Base-by-base conservation (phyloP, 352 stramenopile species). In the Globisporangium canariense region DNA sequence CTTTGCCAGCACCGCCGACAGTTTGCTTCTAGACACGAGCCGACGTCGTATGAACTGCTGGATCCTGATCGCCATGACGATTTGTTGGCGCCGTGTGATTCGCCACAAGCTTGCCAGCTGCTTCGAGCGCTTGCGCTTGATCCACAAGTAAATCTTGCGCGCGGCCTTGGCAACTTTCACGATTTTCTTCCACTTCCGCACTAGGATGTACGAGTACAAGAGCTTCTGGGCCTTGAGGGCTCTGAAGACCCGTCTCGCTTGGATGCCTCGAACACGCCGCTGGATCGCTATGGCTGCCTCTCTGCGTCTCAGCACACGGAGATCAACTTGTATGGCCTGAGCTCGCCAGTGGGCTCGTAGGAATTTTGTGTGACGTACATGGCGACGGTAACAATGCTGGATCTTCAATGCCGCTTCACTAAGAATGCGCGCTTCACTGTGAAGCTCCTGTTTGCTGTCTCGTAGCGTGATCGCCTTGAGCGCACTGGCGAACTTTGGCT, bases 251-350 rank as follows among this genome's bases (percentile, higher is more conserved):
- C 30, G 38, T 16, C 79, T 59, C 9, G 68, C 71, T 6, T 65
- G 46, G 9, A 66, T 67, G 0, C 79, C 77, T 22, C 79, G 75
- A 30, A 68, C 45, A 14, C 58, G 68, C 34, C 61, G 64, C 34
- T 86, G 77, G 50, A 86, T 85, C 22, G 52, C 25, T 2, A 70
- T 76, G 1, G 75, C 77, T 14, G 71, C 73, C 22, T 64, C 56
- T 5, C 58, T 75, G 30, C 74, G 69, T 25, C 22, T 43, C 14
- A 62, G 20, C 4, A 85, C 51, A 3, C 66, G 60, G 9, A 43
- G 16, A 65, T 88, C 79, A 28, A 85, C 65, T 45, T 66, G 46
- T 0, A n/a, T 14, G 6, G 77, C 75, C 32, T 76, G 47, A 4
- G 32, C 62, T 47, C 60, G 65, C 73, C 75, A 86, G 9, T 46